Base-by-base conservation (phyloP, 164 flowering plant species). In the Malania oleifera region DNA sequence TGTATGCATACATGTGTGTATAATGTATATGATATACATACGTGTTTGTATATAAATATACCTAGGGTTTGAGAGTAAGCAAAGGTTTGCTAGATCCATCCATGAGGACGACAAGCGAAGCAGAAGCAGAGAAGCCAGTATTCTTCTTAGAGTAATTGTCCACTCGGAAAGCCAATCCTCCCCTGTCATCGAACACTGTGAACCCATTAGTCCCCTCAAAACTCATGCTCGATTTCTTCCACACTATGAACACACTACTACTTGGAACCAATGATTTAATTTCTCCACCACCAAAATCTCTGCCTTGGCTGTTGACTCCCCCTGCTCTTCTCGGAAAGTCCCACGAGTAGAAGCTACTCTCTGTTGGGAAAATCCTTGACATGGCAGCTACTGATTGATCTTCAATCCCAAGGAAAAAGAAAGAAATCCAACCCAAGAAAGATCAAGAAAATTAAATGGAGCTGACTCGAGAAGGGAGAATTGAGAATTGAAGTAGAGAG, bases 201-300 rank as follows among this genome's bases (percentile, higher is more conserved):
- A 84, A 84, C 19, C 89, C 89, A 50, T 84, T 82, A 0, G 83
- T 81, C 0, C 89, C 84, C 53, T 81, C 81, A 62, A 84, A 84
- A 27, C 74, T 65, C 86, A 84, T 80, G 73, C 80, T 84, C 14
- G 86, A 81, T 68, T 74, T 81, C 74, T 84, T 84, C 89, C 86
- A 84, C 55, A 84, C 86, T 0, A 86, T 84, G 13, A 81, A 62
- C 23, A 65, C 70, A 1, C 54, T 12, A 13, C 79, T 71, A 18
- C 31, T 5, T 11, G 2, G 11, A 15, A 4, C 19, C 5, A 5
- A n/a, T n/a, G 37, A 27, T 26, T 49, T 27, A 34, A 2, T 18
- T 3, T 25, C 18, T 5, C 7, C 45, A 15, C 38, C 27, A 34
- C 38, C 60, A 22, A 17, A 24, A 7, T 12, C 15, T 23, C 25